Evolutionary conservation across 2,329 filamentous ascomycete species (phyloP), one percentile per base, ranked within the genome.

Genomic region (Aspergillus sojae): DNA sequence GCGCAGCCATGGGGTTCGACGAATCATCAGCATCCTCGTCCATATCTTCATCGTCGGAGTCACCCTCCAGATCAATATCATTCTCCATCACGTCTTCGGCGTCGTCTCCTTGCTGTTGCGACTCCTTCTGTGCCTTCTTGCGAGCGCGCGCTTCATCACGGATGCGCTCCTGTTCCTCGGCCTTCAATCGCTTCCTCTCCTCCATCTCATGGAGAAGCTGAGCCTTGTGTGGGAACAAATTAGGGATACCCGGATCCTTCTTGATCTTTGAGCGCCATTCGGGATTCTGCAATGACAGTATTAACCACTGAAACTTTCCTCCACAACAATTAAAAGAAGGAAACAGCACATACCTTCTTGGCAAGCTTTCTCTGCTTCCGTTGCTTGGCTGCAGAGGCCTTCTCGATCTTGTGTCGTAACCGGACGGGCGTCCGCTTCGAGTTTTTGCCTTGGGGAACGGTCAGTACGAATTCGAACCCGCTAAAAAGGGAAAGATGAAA

Each of bases 211-310:
- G 89, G 39, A 99, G 86, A 32, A 99, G 87, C 84, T 91, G 94
- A 78, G 97, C 94, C 83, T 99, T 99, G 85, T 95, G 97, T 0
- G 95, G 95, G 82, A 97, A 99, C 41, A 97, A 82, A 76, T 98
- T 99, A 46, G 95, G 95, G 66, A 99, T 97, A 56, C 95, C 95
- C 28, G 94, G 95, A 74, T 99, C 95, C 83, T 98, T 99, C 87
- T 97, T 98, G 70, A 97, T 78, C 78, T 93, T 92, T 64, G 93
- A 94, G 71, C 91, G 89, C 93, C 95, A 98, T 92, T 97, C 89
- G 39, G 95, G 94, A 79, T 97, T 97, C 88, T 88, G 66, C 48
- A 34, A 61, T n/a, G 62, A 56, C 39, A 28, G 23, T 11, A 59
- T 69, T n/a, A 72, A 65, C 61, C 34, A 30, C 36, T 7, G 2